Conservation (phyloP, 2,329 filamentous ascomycete genomes). For the Fusarium denticulatum region DNA sequence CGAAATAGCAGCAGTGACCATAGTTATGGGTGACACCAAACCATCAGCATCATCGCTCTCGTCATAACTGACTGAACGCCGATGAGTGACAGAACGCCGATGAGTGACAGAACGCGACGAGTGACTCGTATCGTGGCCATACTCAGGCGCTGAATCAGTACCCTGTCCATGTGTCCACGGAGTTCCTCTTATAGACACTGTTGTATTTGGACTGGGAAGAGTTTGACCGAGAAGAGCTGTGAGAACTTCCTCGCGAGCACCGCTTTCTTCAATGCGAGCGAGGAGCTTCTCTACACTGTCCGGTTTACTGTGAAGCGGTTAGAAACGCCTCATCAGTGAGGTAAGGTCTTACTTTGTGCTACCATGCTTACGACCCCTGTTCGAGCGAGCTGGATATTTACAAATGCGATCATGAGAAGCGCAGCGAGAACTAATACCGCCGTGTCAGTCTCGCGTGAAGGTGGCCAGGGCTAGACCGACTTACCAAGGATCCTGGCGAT, state of each 20-base stretch:
- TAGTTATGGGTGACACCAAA: neutral
- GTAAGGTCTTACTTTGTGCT: neutral
- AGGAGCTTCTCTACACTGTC: slow-evolving; percentile 11
- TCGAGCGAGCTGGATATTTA: slow-evolving; percentile 11
- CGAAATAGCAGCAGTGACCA: slow-evolving; percentile 5
- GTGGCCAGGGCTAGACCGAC: neutral
- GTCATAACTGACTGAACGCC: neutral
- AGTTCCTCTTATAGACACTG: neutral
- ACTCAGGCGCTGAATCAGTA: neutral
- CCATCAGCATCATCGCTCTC: neutral
- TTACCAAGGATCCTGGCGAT: slow-evolving; percentile 18
- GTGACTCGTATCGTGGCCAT: neutral
- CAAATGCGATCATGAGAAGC: slow-evolving; percentile 6
- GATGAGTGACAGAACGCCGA: neutral
- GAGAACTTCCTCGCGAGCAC: slow-evolving; percentile 2
- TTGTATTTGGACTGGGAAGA: slow-evolving; percentile 14
- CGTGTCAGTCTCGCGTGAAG: neutral
- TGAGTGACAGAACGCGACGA: neutral
- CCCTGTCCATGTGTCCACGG: neutral
- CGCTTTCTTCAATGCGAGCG: slow-evolving; percentile 15
- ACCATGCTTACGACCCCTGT: slow-evolving; percentile 15
- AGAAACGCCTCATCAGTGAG: neutral
- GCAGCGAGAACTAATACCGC: neutral
- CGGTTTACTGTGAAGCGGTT: neutral
- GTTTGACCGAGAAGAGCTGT: neutral